Percentiles rank a stretch among this genome's conserved stretches.
Evolutionary conservation across 768 basidiomycete species (phyloP).

Genomic region (Xerocomus potaroensis): DNA sequence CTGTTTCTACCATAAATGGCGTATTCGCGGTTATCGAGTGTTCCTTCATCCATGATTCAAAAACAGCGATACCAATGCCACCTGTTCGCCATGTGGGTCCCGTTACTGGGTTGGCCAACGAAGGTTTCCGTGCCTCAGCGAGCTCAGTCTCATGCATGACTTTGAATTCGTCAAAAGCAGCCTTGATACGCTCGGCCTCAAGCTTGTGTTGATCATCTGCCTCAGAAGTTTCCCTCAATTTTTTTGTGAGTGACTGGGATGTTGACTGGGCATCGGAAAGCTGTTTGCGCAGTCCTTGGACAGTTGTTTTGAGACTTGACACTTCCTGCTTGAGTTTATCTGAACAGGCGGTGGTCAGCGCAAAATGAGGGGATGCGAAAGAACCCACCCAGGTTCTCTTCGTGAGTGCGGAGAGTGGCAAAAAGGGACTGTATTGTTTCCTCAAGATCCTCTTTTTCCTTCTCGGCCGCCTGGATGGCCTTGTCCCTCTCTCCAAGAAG

Average conservation of each 20-base stretch:
- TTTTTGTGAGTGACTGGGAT: background rate
- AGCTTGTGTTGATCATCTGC: background rate
- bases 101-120: background rate
- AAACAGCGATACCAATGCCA: background rate
- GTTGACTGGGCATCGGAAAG: background rate
- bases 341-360: background rate
- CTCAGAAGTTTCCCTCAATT: background rate
- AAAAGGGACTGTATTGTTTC: background rate
- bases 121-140: background rate
- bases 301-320: background rate
- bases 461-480: background rate
- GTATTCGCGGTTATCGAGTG: background rate
- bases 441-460: background rate
- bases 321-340: conserved; percentile 2
- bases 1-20: background rate
- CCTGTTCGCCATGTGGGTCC: background rate
- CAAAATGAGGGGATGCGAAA: background rate
- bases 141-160: background rate
- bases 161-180: background rate
- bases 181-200: background rate
- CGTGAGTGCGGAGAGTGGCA: background rate
- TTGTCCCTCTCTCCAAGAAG: conserved; percentile 2
- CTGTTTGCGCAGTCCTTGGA: background rate
- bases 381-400: background rate
- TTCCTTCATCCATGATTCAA: conserved; percentile 3